A percentile compares a stretch with the other conserved stretches of the same genome.
These are phyloP conservation scores for Sporothrix euskadiensis DNA, from an alignment of 2,329 filamentous ascomycete genomes.

Conservation along the genomic window DNA sequence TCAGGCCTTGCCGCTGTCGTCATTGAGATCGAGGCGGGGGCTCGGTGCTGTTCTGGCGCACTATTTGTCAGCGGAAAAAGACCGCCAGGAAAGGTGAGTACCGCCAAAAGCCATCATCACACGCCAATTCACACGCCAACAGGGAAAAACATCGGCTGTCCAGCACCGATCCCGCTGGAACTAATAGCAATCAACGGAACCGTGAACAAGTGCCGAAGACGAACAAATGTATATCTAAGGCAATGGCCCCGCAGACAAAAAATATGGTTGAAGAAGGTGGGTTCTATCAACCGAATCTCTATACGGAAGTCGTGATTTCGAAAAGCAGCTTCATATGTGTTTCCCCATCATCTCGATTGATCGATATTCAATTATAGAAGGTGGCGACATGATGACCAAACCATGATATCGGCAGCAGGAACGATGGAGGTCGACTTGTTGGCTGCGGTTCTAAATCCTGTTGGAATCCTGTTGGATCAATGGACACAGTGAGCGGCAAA, in stretches of 20 bases:
- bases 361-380: not conserved
- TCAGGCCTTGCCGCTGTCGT: constrained; percentile 26
- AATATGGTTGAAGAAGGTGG: not conserved
- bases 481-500: not conserved
- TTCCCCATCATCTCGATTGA: not conserved
- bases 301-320: not conserved
- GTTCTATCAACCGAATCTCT: not conserved
- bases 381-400: not conserved
- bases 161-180: constrained; percentile 1
- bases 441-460: not conserved
- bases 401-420: not conserved
- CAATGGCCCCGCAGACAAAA: not conserved
- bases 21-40: constrained; percentile 27
- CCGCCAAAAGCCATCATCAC: no score
- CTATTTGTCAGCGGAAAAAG: not conserved
- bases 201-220: not conserved
- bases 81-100: not conserved
- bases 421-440: not conserved
- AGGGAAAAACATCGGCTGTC: not conserved
- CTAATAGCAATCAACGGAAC: not conserved
- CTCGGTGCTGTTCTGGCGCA: not conserved
- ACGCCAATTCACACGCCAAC: not conserved
- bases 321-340: not conserved
- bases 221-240: not conserved
- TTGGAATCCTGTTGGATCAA: not conserved